Evolutionary conservation across 805 yeast species (phyloP).

Genomic region (Saccharomycopsis microspora): DNA sequence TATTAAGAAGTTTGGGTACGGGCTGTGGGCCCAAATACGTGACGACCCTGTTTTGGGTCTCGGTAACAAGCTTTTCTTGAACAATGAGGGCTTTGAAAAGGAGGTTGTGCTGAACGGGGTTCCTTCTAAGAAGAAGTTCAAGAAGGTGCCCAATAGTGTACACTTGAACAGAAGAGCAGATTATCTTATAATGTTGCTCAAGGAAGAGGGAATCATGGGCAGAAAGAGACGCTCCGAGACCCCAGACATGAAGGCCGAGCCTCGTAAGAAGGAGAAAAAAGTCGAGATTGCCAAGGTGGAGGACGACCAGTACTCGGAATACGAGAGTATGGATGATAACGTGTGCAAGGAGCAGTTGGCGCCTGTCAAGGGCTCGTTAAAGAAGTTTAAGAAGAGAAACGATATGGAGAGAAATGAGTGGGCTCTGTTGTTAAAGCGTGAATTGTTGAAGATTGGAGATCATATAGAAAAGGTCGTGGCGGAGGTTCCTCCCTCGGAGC

Average conservation of each 20-base stretch:
- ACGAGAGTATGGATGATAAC: conserved; percentile 70
- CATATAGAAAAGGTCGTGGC: conserved; percentile 38
- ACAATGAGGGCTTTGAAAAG: conserved; percentile 24
- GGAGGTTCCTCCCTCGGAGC: conserved; percentile 19
- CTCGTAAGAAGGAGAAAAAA: conserved; percentile 11
- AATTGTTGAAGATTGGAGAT: conserved; percentile 63
- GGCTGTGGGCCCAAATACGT: conserved; percentile 87
- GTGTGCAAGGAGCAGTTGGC: conserved; percentile 49
- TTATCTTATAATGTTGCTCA: conserved; percentile 61
- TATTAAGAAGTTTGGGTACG: conserved; percentile 86
- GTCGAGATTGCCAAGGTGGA: conserved; percentile 15
- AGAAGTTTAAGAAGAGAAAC: conserved; percentile 57
- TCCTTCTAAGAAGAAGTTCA: conserved; percentile 26
- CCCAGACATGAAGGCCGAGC: conserved; percentile 6
- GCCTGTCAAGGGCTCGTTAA: conserved; percentile 57
- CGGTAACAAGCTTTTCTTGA: conserved; percentile 72
- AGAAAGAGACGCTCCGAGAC: conserved; percentile 3
- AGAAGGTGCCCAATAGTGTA: conserved; percentile 82
- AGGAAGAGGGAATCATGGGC: conserved; percentile 34
- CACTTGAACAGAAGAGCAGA: conserved; percentile 90
- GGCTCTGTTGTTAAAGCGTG: conserved; percentile 58
- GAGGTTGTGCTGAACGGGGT: conserved; percentile 20
- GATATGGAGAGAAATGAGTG: conserved; percentile 70
- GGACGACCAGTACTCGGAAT: conserved; percentile 28
- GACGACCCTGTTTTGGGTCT: conserved; percentile 90